Evolutionary conservation across 2,329 filamentous ascomycete species (phyloP), one percentile per base, ranked within the genome.

Genomic region (Parastagonospora avenae): DNA sequence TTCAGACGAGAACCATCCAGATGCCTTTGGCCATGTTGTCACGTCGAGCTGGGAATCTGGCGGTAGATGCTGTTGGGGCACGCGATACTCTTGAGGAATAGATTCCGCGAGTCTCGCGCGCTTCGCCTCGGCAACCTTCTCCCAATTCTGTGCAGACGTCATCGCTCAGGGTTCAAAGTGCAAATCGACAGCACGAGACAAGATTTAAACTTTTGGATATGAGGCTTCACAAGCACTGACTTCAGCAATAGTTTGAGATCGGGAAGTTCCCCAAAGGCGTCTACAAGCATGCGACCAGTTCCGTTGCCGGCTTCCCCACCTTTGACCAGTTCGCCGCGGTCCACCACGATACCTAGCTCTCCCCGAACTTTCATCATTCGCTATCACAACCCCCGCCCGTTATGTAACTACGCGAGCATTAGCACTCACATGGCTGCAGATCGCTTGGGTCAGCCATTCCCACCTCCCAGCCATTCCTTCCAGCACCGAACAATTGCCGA

Each of bases 51-150:
- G 79, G 30, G 77, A 75, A 0, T 77, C 76, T 1, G 80, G 76
- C 2, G 85, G 85, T 0, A 86, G 62, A 37, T 85, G 68, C 41
- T 79, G 64, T 5, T 69, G 66, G 0, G 84, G 82, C 5, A 88
- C 78, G 45, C 77, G 75, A 80, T 83, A 87, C 63, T 86, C 80
- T 1, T 74, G 48, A 1, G 85, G 85, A 46, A 88, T 84, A 1
- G 81, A 80, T 37, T 73, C 72, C 48, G 76, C 66, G 8, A 81
- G 66, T 8, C 66, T 70, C 36, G 73, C 71, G 47, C 77, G 77
- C 51, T 79, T 77, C 43, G 69, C 70, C n/a, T 71, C 64, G 28
- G 73, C 69, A 44, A 79, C 76, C 52, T 74, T 70, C 42, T 72
- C 70, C 82, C 82, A 84, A 28, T 61, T 64, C 46, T 53, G 54